These are phyloP conservation scores for Amanita pallidorosea DNA, from an alignment of 768 basidiomycete genomes.

Conservation along the genomic window DNA sequence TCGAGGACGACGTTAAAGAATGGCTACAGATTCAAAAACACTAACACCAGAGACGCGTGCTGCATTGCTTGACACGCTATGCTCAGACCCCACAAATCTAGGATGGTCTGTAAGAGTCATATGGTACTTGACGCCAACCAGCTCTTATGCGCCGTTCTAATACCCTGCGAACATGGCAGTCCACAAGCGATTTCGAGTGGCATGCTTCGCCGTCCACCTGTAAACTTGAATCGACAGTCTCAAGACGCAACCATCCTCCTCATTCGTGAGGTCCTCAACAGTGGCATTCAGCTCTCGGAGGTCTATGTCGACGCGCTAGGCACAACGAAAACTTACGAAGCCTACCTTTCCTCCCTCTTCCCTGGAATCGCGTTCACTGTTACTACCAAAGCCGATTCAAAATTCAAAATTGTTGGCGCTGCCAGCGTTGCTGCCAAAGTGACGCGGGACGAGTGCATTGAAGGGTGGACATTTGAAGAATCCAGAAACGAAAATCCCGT, in stretches of 20 bases:
- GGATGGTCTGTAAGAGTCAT: slow-evolving; percentile 80
- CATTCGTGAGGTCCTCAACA: slow-evolving; percentile 75
- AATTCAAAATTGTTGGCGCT: slow-evolving; percentile 94
- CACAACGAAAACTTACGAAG: slow-evolving; percentile 74
- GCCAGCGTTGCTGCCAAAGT: slow-evolving; percentile 98
- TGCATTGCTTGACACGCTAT: slow-evolving; percentile 52
- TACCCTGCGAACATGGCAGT: slow-evolving; percentile 24
- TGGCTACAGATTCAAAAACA: slow-evolving; percentile 79
- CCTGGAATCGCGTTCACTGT: slow-evolving; percentile 85
- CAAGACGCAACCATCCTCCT: slow-evolving; percentile 85
- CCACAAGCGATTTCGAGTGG: slow-evolving; percentile 86
- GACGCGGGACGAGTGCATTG: slow-evolving; percentile 83
- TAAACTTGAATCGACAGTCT: slow-evolving; percentile 81
- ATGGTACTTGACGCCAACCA: slow-evolving; percentile 26
- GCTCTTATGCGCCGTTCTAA: not conserved
- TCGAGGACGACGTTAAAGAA: not conserved
- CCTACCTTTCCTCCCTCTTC: slow-evolving; percentile 71
- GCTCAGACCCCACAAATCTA: slow-evolving; percentile 58
- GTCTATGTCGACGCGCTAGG: slow-evolving; percentile 95
- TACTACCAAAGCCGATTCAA: slow-evolving; percentile 86
- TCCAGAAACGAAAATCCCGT: slow-evolving; percentile 11
- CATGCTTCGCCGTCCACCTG: slow-evolving; percentile 79
- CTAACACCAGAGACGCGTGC: slow-evolving; percentile 64
- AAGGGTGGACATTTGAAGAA: slow-evolving; percentile 79
- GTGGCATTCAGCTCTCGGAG: slow-evolving; percentile 72